Evolutionary conservation across 2,329 filamentous ascomycete genomes (phyloP).

Genomic region (Stromatinia cepivora): DNA sequence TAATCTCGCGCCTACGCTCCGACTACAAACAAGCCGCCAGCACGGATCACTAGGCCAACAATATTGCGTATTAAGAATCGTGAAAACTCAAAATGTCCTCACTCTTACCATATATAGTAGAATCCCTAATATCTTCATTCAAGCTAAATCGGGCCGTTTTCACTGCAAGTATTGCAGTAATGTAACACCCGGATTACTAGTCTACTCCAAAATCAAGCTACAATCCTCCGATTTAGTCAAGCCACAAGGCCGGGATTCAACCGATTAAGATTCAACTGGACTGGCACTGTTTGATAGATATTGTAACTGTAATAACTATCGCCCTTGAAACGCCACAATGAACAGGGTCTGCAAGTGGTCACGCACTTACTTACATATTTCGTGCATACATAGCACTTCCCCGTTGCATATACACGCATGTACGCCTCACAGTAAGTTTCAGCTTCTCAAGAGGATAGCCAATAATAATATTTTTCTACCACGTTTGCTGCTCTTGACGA

Average conservation of each 20-base stretch:
- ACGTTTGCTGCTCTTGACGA: not conserved
- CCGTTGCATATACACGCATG: not conserved
- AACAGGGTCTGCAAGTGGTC: not conserved
- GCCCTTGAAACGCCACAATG: not conserved
- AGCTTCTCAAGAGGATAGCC: not conserved
- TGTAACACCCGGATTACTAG: not conserved
- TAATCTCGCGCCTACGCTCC: not conserved
- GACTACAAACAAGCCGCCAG: not conserved
- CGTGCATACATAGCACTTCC: not conserved
- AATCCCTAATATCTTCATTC: not conserved
- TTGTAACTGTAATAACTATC: not conserved
- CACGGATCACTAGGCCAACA: not conserved
- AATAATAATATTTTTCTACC: not conserved
- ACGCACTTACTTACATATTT: not conserved
- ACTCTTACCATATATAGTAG: not conserved
- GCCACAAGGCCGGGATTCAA: not conserved
- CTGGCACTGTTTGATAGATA: not conserved
- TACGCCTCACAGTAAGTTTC: not conserved
- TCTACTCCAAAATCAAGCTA: not conserved
- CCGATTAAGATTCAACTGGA: not conserved
- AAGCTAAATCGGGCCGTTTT: not conserved
- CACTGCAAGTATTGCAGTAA: too few species aligned
- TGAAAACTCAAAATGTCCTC: not conserved
- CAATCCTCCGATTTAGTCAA: not conserved
- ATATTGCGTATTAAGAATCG: not conserved